Evolutionary conservation across 2,329 filamentous ascomycete genomes (phyloP), one percentile per base, ranked within the genome.

Genomic region (Ophiostoma tasmaniense): DNA sequence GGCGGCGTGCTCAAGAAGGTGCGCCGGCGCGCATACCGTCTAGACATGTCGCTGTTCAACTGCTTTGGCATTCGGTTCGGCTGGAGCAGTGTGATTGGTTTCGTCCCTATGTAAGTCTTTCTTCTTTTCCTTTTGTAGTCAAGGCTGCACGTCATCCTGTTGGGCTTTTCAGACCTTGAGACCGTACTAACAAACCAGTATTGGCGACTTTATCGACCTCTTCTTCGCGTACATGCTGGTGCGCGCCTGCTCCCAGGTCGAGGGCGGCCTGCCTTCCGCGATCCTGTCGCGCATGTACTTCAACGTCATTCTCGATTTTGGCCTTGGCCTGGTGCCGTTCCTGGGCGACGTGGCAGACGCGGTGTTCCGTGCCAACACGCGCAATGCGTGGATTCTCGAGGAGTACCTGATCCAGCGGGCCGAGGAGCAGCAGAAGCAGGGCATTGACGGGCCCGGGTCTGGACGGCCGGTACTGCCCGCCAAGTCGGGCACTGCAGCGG

Each of bases 21-120:
- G 74, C 94, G 96, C 78, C 86, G 90, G 74, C 85, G 90, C 70
- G 93, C 95, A 42, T 96, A 97, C 79, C 85, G 87, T 50, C 86
- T 97, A 33, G 95, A 98, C 78, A 90, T 92, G 82, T 87, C 85
- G 68, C 85, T 97, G 6, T 96, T 94, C 81, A 93, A 86, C 75
- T 86, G 92, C 76, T 86, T 90, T 72, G 92, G 93, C 61, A 84
- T 96, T 70, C 87, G 89, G 70, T 93, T 98, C 76, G 95, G 95
- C 68, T 97, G 93, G 92, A 87, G 91, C 67, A 90, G 89, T 74
- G 85, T 97, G 70, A 91, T 98, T 74, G 95, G 89, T 17, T 76
- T 98, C 8, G 79, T 98, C 68, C 95, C 95, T 74, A 86, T 86
- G 86, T 92, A 84, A 83, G 90, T 85, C 69, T 17, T 33, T 33